Base-by-base conservation (phyloP, 305 asterid species). In the Vinca major region DNA sequence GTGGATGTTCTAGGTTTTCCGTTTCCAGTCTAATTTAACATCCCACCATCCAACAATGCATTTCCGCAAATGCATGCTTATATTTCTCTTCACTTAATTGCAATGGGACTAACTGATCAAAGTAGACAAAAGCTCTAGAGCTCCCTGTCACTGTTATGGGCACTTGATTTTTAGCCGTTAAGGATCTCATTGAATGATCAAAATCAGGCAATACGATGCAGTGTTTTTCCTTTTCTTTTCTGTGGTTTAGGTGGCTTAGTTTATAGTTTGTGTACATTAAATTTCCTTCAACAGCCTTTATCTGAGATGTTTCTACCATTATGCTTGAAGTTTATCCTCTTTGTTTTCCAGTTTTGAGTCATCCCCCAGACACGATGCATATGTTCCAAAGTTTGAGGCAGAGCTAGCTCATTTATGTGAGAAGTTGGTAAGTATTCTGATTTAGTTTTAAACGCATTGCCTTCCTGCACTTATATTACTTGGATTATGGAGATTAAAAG, bases 321-420 rank as follows among this genome's bases (percentile, higher is more conserved):
- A 50, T 69, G 53, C 26, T 11, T 39, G 47, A 19, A 54, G 10
- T 57, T 54, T 69, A 47, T 49, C 52, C 37, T 66, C 60, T 69
- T 60, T 73, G 71, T 70, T 68, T 74, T 69, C 60, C 72, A 93
- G 99, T 82, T 93, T 90, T 83, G 99, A 93, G 83, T 75, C 72
- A 16, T 93, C 99, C 48, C 97, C 97, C 36, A 84, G 99, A 64
- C 99, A 89, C 63, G 96, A 90, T 69, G 79, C 96, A 6, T 76
- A 71, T 68, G 88, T 88, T 76, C 95, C 97, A 44, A 93, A 87
- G 82, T 93, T 93, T 76, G 96, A 93, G 83, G 91, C 90, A 62
- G 96, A 93, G 79, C 87, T 93, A 56, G 97, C 97, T 71, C 91
- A 89, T 77, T 89, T 85, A 78, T 93, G 96, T 51, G 99, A 93